Conservation (phyloP, 257 asterid species). For the Forsythia viridissima region DNA sequence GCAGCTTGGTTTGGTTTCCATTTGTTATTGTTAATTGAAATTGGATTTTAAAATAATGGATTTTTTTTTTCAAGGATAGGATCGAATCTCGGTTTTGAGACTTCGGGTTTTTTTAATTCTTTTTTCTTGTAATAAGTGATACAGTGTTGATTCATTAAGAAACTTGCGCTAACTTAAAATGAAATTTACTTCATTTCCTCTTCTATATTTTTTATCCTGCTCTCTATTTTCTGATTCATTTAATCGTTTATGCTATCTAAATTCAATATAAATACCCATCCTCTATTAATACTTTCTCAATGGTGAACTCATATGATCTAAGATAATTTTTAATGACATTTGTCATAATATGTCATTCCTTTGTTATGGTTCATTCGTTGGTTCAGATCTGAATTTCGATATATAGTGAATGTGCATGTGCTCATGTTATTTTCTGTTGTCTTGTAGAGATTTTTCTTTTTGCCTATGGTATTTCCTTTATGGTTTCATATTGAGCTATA, state of each 20-base stretch:
- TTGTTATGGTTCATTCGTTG: neutral
- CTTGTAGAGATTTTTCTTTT: constrained; percentile 16
- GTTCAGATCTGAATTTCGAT: neutral
- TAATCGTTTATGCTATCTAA: neutral
- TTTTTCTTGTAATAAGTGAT: neutral
- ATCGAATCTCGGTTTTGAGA: neutral
- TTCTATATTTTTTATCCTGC: neutral
- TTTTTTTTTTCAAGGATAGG: neutral
- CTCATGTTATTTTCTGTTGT: constrained; percentile 20
- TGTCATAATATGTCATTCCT: neutral
- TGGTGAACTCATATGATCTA: neutral
- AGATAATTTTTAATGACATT: neutral
- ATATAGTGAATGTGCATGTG: neutral
- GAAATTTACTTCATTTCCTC: neutral
- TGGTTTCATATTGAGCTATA: neutral
- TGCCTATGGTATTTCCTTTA: neutral
- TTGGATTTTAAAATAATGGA: neutral
- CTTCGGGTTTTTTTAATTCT: neutral
- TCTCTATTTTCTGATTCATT: neutral
- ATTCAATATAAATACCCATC: neutral
- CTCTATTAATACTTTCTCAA: neutral
- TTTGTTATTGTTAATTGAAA: neutral
- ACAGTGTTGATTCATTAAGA: neutral
- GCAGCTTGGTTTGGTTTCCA: neutral
- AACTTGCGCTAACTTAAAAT: neutral